Evolutionary conservation across 352 stramenopile genomes (phyloP), one percentile per base, ranked within the genome.

Genomic region (Pythium coloratum): DNA sequence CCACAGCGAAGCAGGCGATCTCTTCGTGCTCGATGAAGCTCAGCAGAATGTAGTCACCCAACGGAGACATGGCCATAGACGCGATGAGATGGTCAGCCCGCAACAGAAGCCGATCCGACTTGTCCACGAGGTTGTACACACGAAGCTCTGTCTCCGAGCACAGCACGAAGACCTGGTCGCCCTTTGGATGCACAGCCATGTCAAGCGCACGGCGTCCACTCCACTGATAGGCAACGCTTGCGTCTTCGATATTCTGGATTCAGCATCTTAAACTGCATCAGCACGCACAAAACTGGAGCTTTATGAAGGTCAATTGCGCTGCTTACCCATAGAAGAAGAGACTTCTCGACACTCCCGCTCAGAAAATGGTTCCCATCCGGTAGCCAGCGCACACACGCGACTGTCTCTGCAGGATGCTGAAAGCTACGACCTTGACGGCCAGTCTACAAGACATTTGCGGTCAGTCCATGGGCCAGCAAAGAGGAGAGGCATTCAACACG

Each of bases 291-390:
- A 4, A 4, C 28, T 30, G 28, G 2, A 30, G 28, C 34, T 40
- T 40, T 34, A 38, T 3, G 4, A 38, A 9, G 3, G 14, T 36
- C 10, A 36, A 36, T n/a, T 20, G 6, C 6, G 9, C 2, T 16
- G 32, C 77, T n/a, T 77, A 94, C 86, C 86, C 86, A 92, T 24
- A 94, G 49, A 34, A 92, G 62, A 12, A 94, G 73, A 12, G 82
- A 91, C 30, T 91, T 92, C 42, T 94, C 81, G 0, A 81, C 68
- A 46, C 82, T 94, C 1, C 82, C 84, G 60, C 76, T 91, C 16
- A 92, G 64, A 59, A 94, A 92, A 33, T 90, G 78, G 16, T 73
- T 68, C 2, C 77, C 81, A 60, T 77, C 70, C 1, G 84, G 79
- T 26, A 90, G 46, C 86, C 86, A 94, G 30, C 79, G 72, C 14